A percentile compares a stretch with the other conserved stretches of the same genome.
phyloP scores from a whole-genome alignment of 2,329 filamentous ascomycete species.

The Aspergillus nomiae region DNA sequence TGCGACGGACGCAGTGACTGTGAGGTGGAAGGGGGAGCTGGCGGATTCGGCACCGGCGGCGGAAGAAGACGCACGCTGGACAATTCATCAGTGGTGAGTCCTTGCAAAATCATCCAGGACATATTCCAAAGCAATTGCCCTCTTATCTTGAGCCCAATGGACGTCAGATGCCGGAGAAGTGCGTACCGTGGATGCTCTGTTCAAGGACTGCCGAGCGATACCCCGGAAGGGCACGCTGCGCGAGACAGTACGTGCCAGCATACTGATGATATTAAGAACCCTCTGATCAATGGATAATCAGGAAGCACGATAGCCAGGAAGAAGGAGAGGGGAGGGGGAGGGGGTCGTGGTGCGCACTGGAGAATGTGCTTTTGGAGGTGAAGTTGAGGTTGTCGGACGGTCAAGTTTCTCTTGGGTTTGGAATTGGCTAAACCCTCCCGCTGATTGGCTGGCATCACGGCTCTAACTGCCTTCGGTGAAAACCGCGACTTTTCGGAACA shows the following conservation, averaged over 20 bases:
- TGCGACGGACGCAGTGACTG: conserved; percentile 81
- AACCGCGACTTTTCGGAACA: conserved; percentile 41
- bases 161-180: conserved; percentile 40
- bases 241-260: conserved; percentile 92
- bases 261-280: conserved; percentile 56
- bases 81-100: conserved; percentile 34
- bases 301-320: conserved; percentile 35
- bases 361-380: conserved; percentile 36
- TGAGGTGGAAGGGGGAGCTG: conserved; percentile 78
- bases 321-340: conserved; percentile 30
- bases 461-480: conserved; percentile 38
- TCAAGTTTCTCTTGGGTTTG: conserved; percentile 39
- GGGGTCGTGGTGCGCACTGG: conserved; percentile 30
- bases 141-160: conserved; percentile 32
- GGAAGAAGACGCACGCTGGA: conserved; percentile 69
- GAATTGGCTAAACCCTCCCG: conserved; percentile 39
- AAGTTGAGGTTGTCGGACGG: conserved; percentile 40
- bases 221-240: conserved; percentile 85
- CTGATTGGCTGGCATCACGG: conserved; percentile 36
- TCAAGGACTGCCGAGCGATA: conserved; percentile 72
- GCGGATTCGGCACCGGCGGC: conserved; percentile 68
- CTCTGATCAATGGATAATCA: conserved; percentile 38
- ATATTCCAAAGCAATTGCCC: conserved; percentile 30
- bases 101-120: conserved; percentile 32
- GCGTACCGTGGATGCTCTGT: conserved; percentile 75